Conservation (phyloP, 129 eudicot species). For the Chrysanthemum lavandulifolium region DNA sequence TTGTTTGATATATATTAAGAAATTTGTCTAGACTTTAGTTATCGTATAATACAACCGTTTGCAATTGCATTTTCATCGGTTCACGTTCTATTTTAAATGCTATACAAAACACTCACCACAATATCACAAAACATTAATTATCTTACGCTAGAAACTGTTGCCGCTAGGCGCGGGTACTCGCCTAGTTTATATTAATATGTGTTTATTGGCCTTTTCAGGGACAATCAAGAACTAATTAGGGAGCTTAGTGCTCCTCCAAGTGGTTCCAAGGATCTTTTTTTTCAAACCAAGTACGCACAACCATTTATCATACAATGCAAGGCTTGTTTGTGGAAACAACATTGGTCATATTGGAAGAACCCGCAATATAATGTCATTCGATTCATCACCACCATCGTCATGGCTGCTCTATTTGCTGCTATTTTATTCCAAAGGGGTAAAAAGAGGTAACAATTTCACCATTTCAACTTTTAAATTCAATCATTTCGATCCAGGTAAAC, state of each 20-base stretch:
- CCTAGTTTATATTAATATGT: neutral
- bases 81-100: too few relatives aligned
- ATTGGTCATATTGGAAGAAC: conserved; percentile 55
- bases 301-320: conserved; percentile 34
- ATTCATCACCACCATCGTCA: conserved; percentile 36
- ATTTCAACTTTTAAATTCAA: too few relatives aligned
- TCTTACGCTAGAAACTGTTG: too few relatives aligned
- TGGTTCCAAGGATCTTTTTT: conserved; percentile 16
- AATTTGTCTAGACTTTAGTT: too few relatives aligned
- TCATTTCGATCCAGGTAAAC: too few relatives aligned
- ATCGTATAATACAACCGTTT: too few relatives aligned
- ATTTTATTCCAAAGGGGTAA: conserved; percentile 39
- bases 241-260: conserved; percentile 19
- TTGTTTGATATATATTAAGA: too few relatives aligned
- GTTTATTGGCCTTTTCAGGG: conserved; percentile 7
- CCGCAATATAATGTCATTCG: conserved; percentile 43
- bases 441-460: conserved; percentile 25
- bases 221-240: conserved; percentile 20
- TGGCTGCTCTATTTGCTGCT: conserved; percentile 37
- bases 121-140: too few relatives aligned
- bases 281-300: conserved; percentile 8
- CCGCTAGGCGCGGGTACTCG: too few relatives aligned
- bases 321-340: conserved; percentile 57
- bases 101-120: too few relatives aligned
- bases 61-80: too few relatives aligned